phyloP scores from a whole-genome alignment of 108 stramenopile species.

The Stephanodiscus minutulus region DNA sequence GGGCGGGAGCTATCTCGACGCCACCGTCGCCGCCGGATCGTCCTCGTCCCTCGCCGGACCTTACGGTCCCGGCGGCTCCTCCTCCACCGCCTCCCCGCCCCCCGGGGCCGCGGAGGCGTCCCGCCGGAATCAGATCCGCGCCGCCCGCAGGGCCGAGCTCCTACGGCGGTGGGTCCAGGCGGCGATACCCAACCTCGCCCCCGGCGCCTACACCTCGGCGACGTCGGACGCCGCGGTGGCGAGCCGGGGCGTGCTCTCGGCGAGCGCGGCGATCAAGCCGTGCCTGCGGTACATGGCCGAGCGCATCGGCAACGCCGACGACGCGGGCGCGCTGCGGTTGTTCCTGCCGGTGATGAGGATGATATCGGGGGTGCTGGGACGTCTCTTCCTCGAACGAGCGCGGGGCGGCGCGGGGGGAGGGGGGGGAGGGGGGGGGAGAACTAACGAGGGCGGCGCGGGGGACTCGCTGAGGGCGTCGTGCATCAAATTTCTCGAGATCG shows the following conservation, averaged over 20 bases:
- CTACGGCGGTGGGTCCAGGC: slow-evolving; percentile 81
- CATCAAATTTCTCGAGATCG: slow-evolving; percentile 90
- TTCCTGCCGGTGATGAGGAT: slow-evolving; percentile 87
- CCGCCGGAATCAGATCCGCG: slow-evolving; percentile 54
- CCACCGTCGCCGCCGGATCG: slow-evolving; percentile 11
- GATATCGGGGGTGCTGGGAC: slow-evolving; percentile 71
- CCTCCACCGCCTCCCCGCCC: too few relatives aligned
- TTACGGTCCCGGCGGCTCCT: slow-evolving; percentile 58
- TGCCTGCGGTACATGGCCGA: slow-evolving; percentile 76
- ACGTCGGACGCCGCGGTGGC: slow-evolving; percentile 62
- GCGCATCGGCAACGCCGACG: slow-evolving; percentile 75
- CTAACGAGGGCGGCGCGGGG: too few relatives aligned
- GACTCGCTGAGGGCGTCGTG: slow-evolving; percentile 80
- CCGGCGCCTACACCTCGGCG: slow-evolving; percentile 72
- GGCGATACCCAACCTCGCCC: slow-evolving; percentile 61
- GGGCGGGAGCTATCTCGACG: slow-evolving; percentile 78
- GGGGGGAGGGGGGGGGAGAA: slow-evolving; percentile 8
- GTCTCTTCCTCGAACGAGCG: slow-evolving; percentile 40
- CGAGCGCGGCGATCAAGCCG: slow-evolving; percentile 74
- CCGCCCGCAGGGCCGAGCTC: slow-evolving; percentile 69
- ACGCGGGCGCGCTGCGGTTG: slow-evolving; percentile 75
- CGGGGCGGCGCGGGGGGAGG: slow-evolving; percentile 8
- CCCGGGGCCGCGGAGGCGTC: slow-evolving; percentile 22
- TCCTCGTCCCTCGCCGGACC: slow-evolving; percentile 42
- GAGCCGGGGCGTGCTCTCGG: slow-evolving; percentile 71